Evolutionary conservation across 805 yeast species (phyloP).

Genomic region (Hanseniaspora lindneri): DNA sequence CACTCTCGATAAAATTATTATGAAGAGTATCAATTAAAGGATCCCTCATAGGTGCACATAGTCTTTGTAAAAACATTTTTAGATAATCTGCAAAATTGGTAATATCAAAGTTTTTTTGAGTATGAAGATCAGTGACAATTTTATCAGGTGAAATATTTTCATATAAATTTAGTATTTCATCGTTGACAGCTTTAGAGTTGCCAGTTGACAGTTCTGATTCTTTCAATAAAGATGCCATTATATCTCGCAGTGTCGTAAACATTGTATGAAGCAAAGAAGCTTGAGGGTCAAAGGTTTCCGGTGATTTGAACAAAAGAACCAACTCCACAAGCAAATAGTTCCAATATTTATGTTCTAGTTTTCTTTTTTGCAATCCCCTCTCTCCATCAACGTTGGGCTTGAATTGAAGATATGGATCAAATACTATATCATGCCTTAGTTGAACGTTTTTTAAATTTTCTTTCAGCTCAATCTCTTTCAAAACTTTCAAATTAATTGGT

Average conservation of each 20-base stretch:
- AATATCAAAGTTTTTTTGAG: constrained; percentile 61
- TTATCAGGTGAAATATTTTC: constrained; percentile 2
- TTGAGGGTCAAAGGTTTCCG: constrained; percentile 21
- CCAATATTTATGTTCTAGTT: constrained; percentile 76
- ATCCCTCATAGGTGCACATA: constrained; percentile 94
- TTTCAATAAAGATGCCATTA: constrained; percentile 12
- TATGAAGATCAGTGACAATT: constrained; percentile 54
- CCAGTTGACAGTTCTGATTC: constrained; percentile 7
- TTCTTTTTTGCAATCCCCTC: constrained; percentile 66
- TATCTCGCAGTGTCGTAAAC: constrained; percentile 62
- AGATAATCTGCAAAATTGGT: constrained; percentile 62
- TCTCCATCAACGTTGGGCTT: constrained; percentile 88
- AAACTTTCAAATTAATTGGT: constrained; percentile 69
- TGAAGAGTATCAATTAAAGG: constrained; percentile 79
- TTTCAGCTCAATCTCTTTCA: constrained; percentile 75
- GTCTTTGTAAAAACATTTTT: constrained; percentile 65
- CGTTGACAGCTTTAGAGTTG: neutral
- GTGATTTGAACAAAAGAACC: constrained; percentile 29
- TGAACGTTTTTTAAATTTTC: constrained; percentile 87
- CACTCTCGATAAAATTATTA: constrained; percentile 34
- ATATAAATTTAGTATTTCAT: neutral
- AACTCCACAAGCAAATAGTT: constrained; percentile 60
- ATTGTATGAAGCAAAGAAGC: constrained; percentile 45
- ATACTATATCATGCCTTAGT: constrained; percentile 80
- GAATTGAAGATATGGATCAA: constrained; percentile 84